A percentile compares a stretch with the other conserved stretches of the same genome.
Evolutionary conservation across 179 eudicot species (phyloP).

Genomic region (Beta corolliflora): DNA sequence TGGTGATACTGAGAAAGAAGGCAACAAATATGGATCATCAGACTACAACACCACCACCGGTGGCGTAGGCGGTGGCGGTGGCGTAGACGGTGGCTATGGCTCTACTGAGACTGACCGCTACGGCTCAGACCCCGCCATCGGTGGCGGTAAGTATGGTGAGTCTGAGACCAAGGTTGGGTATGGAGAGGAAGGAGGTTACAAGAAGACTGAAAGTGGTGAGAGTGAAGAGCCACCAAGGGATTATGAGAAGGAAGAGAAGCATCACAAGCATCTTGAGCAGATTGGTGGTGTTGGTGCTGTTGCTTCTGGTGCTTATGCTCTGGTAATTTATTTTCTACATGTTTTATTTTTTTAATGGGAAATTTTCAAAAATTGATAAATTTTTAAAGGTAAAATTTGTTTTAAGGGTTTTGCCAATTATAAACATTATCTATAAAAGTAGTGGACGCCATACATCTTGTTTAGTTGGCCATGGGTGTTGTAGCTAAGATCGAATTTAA

Average conservation of each 20-base stretch:
- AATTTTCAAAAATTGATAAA: no score
- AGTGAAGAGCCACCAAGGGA: slow-evolving; percentile 34
- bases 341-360: background rate
- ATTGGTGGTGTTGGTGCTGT: slow-evolving; percentile 35
- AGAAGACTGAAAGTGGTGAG: slow-evolving; percentile 3
- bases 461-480: no score
- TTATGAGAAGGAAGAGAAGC: slow-evolving; percentile 49
- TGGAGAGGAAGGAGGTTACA: slow-evolving; percentile 20
- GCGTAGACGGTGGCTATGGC: slow-evolving; percentile 20
- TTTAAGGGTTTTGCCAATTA: no score
- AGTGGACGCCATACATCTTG: no score
- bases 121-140: background rate
- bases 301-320: slow-evolving; percentile 46
- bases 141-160: slow-evolving; percentile 21
- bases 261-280: slow-evolving; percentile 43
- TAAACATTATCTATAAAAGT: no score
- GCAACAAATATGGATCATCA: slow-evolving; percentile 16
- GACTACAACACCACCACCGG: slow-evolving; percentile 7
- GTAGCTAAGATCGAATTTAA: no score
- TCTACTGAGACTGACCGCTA: slow-evolving; percentile 11
- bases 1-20: slow-evolving; percentile 6
- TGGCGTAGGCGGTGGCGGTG: no score
- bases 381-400: no score
- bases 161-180: slow-evolving; percentile 3
- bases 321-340: slow-evolving; percentile 25